These are phyloP conservation scores for Thermomucor indicae-seudaticae DNA, from an alignment of 371 early-diverging fungal genomes.

Conservation along the genomic window DNA sequence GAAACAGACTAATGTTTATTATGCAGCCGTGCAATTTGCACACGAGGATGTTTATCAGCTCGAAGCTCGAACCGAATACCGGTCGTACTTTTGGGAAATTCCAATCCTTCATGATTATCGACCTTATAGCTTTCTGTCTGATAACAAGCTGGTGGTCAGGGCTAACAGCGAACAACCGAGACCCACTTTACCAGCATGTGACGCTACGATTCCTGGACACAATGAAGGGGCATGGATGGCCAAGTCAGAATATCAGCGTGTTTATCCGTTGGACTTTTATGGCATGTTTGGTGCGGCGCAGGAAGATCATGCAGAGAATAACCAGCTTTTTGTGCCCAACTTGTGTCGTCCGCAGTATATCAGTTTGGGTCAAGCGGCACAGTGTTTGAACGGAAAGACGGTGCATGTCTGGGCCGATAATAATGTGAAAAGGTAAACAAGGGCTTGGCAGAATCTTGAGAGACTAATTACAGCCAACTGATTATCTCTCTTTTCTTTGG, in stretches of 20 bases:
- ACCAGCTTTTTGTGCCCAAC: constrained; percentile 30
- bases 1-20: constrained; percentile 27
- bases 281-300: constrained; percentile 31
- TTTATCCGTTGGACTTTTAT: constrained; percentile 22
- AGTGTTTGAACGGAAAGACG: constrained; percentile 24
- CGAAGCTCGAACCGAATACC: constrained; percentile 23
- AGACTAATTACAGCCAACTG: neutral
- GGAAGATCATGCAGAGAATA: constrained; percentile 20
- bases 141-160: constrained; percentile 25
- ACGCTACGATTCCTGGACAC: constrained; percentile 4
- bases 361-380: constrained; percentile 27
- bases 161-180: neutral
- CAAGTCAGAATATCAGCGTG: constrained; percentile 10
- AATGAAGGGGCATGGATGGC: constrained; percentile 29
- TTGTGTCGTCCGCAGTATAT: constrained; percentile 28
- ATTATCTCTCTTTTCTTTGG: neutral
- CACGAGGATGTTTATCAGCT: constrained; percentile 29
- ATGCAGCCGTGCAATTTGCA: constrained; percentile 25
- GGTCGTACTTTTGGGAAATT: constrained; percentile 40
- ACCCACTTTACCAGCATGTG: constrained; percentile 15
- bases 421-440: constrained; percentile 25
- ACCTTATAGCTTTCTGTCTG: constrained; percentile 23
- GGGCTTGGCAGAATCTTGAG: neutral
- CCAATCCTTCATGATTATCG: constrained; percentile 32
- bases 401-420: constrained; percentile 42